Base-by-base conservation (phyloP, 768 basidiomycete species). In the Leccinum subtestaceum region DNA sequence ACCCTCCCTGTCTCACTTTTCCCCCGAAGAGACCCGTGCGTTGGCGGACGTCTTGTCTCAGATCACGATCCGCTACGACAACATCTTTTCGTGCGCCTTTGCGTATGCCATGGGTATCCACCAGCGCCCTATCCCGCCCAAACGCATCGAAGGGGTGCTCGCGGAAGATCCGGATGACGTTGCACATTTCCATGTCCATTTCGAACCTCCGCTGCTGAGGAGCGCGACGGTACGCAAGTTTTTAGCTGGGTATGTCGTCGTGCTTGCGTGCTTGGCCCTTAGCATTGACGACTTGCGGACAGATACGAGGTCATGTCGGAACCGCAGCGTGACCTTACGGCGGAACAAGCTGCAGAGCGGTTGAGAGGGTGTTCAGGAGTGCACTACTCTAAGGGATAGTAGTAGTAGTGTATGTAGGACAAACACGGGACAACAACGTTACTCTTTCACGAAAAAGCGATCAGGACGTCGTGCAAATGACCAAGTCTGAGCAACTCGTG, bases 91-190 rank as follows among this genome's bases (percentile, higher is more conserved):
- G 6, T 93, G 91, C 70, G 89, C 92, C 0, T 97, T 96, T 73
- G 88, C 92, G 1, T 97, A 96, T 71, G 94, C 91, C 7, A 95
- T 96, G 92, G 95, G 95, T 36, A 82, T 96, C 50, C 95, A 96
- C 68, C 95, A 97, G 70, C 82, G 87, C 2, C 89, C 93, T 5
- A 67, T 84, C 2, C 84, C 87, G 9, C 72, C 74, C 6, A 59
- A 61, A 21, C 57, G 65, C 45, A 70, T 71, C 17, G 71, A 76
- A 10, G 67, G 63, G 12, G 47, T 17, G 11, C n/a, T 60, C 11
- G 38, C 58, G 27, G 74, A 76, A 11, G 78, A 83, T 40, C 76
- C 77, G 9, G 76, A 77, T 38, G 79, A 85, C 47, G 68, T 87
- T 23, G 88, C 91, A 3, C 95, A 96, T 70, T 73, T 95, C 34